Percentiles rank a stretch among this genome's conserved stretches.
Evolutionary conservation across 495 filamentous ascomycete species (phyloP).

Genomic region (Podospora fimiseda): DNA sequence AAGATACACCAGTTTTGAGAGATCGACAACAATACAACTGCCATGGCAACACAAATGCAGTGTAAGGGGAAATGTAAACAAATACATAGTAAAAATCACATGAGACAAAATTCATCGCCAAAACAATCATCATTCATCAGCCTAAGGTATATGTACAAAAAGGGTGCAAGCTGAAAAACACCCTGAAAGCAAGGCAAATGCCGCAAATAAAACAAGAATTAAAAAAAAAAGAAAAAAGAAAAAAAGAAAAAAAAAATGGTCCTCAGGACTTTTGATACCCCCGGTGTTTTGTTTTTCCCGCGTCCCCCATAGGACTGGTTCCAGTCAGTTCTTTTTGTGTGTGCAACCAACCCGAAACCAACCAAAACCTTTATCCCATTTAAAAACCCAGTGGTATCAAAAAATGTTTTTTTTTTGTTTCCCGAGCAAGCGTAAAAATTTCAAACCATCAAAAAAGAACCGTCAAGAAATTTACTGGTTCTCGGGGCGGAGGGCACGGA

Average conservation of each 20-base stretch:
- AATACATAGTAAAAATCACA: too few relatives aligned
- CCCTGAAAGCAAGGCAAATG: not conserved
- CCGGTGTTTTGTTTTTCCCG: not conserved
- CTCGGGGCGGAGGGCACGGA: conserved; percentile 85
- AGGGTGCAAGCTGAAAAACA: not conserved
- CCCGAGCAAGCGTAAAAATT: conserved; percentile 9
- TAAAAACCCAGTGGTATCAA: not conserved
- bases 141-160: not conserved
- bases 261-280: not conserved
- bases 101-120: too few relatives aligned
- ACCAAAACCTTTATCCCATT: not conserved
- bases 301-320: not conserved
- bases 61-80: not conserved
- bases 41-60: too few relatives aligned
- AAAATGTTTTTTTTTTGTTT: not conserved
- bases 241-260: not conserved
- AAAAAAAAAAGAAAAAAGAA: not conserved
- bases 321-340: not conserved
- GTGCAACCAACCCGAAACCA: not conserved
- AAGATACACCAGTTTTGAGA: too few relatives aligned
- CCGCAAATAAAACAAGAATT: not conserved
- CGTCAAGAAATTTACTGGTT: conserved; percentile 63
- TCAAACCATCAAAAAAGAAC: not conserved
- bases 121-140: not conserved
- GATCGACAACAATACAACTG: too few relatives aligned